Percentiles rank a stretch among this genome's conserved stretches.
Evolutionary conservation across 345 rosid species (phyloP).

Genomic region (sweet orange (Citrus sinensis)): DNA sequence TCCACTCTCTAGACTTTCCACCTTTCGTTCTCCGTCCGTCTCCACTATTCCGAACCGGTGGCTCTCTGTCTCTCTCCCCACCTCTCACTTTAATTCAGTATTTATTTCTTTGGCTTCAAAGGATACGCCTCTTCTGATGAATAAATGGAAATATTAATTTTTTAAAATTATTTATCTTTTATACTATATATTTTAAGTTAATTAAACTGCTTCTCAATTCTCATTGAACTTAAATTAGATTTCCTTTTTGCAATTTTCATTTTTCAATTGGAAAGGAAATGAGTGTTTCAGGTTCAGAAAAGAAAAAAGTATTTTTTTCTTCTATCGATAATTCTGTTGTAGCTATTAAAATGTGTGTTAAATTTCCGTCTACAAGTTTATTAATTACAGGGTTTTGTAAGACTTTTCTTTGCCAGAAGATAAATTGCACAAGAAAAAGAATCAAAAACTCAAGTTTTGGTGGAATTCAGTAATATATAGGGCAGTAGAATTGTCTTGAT

Average conservation of each 20-base stretch:
- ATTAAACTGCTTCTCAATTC: neutral
- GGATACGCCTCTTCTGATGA: too few species aligned
- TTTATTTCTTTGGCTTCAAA: neutral
- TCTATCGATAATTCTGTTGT: neutral
- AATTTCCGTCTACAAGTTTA: neutral
- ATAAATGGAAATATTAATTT: too few species aligned
- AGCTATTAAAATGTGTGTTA: neutral
- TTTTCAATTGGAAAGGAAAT: neutral
- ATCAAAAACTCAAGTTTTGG: too few species aligned
- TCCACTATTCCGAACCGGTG: slow-evolving; percentile 25
- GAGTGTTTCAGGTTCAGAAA: neutral
- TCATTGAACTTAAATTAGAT: neutral
- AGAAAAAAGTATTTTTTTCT: neutral
- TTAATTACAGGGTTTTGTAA: neutral
- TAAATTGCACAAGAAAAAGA: too few species aligned
- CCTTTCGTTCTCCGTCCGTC: slow-evolving; percentile 17
- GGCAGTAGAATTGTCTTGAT: too few species aligned
- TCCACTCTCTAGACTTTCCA: slow-evolving; percentile 14
- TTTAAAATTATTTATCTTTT: neutral
- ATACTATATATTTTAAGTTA: too few species aligned
- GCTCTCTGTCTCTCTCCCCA: neutral
- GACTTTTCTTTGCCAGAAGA: too few species aligned
- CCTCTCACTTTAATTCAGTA: neutral
- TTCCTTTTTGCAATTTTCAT: neutral
- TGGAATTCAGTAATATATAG: too few species aligned